Evolutionary conservation across 2,329 filamentous ascomycete species (phyloP).

Genomic region (Pestalotiopsis sp.): DNA sequence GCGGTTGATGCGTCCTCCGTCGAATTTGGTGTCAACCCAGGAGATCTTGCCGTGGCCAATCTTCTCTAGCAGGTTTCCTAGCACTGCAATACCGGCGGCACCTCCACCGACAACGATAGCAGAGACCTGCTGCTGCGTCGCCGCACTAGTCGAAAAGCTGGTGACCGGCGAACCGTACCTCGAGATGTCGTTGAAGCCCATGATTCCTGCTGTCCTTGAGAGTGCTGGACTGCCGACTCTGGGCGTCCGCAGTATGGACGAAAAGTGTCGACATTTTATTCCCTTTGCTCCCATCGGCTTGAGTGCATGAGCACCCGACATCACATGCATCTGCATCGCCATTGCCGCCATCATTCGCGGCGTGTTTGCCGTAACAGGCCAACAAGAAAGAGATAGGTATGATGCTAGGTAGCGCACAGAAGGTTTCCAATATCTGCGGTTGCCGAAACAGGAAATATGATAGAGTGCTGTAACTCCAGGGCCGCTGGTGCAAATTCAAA

Average conservation of each 20-base stretch:
- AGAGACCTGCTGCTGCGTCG: background rate
- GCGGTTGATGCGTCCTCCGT: conserved; percentile 53
- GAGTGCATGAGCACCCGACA: background rate
- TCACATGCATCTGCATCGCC: conserved; percentile 12
- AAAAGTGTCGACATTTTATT: conserved; percentile 9
- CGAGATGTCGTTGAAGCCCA: conserved; percentile 9
- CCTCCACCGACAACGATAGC: conserved; percentile 63
- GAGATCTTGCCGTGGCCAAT: conserved; percentile 48
- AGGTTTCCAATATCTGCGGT: background rate
- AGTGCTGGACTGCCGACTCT: background rate
- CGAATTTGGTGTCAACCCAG: conserved; percentile 63
- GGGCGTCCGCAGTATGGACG: background rate
- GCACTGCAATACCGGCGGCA: conserved; percentile 60
- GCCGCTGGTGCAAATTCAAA: background rate
- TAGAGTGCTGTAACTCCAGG: background rate
- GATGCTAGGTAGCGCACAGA: background rate
- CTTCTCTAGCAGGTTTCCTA: conserved; percentile 64
- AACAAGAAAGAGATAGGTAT: background rate
- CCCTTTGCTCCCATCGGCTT: background rate
- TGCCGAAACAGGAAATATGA: background rate
- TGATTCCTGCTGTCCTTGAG: background rate
- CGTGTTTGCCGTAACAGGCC: conserved; percentile 1
- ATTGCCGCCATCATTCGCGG: conserved; percentile 8
- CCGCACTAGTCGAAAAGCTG: background rate
- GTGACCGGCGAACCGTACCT: background rate